phyloP scores from a whole-genome alignment of 164 flowering plant genomes.

The Brasenia schreberi region DNA sequence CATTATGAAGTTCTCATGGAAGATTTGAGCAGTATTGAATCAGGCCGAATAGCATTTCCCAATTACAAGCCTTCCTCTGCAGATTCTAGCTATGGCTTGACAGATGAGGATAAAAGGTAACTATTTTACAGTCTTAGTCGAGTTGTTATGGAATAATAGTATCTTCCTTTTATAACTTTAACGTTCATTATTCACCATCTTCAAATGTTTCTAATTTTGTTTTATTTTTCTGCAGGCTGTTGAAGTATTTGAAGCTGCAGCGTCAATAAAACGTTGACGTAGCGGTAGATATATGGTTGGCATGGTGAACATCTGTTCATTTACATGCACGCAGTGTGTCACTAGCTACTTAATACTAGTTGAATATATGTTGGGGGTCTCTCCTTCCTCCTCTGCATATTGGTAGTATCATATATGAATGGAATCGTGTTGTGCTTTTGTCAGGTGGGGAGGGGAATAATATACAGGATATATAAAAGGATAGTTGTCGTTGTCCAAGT shows the following conservation, averaged over 20 bases:
- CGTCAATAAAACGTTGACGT: not conserved
- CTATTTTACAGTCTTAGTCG: not conserved
- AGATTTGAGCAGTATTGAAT: slow-evolving; percentile 11
- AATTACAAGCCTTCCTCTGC: slow-evolving; percentile 7
- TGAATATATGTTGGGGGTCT: too few species aligned
- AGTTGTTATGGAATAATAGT: too few species aligned
- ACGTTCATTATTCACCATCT: not conserved
- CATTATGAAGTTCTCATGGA: slow-evolving; percentile 10
- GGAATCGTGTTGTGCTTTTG: too few species aligned
- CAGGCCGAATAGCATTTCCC: slow-evolving; percentile 13
- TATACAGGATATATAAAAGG: too few species aligned
- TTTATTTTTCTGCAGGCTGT: slow-evolving; percentile 4
- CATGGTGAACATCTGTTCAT: not conserved
- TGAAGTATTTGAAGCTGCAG: slow-evolving; percentile 11
- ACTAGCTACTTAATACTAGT: too few species aligned
- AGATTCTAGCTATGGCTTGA: not conserved
- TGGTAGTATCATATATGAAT: too few species aligned
- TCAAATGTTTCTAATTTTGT: not conserved
- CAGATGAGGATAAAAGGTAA: slow-evolving; percentile 5
- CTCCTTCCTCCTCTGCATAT: too few species aligned
- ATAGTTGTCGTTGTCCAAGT: too few species aligned
- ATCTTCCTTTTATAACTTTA: not conserved
- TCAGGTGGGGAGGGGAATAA: too few species aligned
- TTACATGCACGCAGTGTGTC: too few species aligned
- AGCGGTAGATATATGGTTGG: not conserved